Evolutionary conservation across 1,284 basidiomycete species (phyloP).

Genomic region (Porogramme epimiltina): DNA sequence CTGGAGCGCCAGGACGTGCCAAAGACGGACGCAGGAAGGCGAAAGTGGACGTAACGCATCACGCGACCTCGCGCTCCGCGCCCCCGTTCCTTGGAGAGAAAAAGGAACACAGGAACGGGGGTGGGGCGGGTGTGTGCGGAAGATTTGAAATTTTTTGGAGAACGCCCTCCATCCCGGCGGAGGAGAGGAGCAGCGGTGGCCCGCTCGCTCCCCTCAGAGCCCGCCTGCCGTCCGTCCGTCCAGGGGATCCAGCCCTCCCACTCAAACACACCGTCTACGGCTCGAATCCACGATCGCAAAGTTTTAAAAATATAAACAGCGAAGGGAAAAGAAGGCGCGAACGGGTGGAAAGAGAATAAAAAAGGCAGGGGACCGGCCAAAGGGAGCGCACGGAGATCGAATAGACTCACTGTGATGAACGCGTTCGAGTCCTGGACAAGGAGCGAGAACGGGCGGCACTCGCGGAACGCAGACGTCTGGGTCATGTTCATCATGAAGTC

Average conservation of each 20-base stretch:
- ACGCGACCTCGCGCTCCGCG: no score
- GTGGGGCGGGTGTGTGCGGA: neutral
- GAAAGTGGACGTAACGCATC: no score
- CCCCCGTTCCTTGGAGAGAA: neutral
- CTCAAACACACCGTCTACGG: no score
- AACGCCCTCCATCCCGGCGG: no score
- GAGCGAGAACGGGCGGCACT: slow-evolving; percentile 77
- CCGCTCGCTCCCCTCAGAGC: no score
- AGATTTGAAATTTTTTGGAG: neutral
- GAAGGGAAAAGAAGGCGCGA: neutral
- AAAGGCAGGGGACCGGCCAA: neutral
- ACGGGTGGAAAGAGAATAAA: neutral
- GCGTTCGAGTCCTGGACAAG: slow-evolving; percentile 58
- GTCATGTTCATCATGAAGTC: slow-evolving; percentile 78
- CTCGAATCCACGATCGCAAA: no score
- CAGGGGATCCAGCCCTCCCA: no score
- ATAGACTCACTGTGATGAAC: slow-evolving; percentile 54
- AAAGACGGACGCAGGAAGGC: neutral
- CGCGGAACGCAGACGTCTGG: slow-evolving; percentile 54
- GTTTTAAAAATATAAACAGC: neutral
- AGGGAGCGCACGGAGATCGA: slow-evolving; percentile 10
- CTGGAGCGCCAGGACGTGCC: slow-evolving; percentile 4
- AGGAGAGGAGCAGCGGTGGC: no score
- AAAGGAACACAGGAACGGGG: neutral
- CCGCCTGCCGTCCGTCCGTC: no score